Conservation (phyloP, 441 rosid species). For the Bocquillonia castaneifolia region DNA sequence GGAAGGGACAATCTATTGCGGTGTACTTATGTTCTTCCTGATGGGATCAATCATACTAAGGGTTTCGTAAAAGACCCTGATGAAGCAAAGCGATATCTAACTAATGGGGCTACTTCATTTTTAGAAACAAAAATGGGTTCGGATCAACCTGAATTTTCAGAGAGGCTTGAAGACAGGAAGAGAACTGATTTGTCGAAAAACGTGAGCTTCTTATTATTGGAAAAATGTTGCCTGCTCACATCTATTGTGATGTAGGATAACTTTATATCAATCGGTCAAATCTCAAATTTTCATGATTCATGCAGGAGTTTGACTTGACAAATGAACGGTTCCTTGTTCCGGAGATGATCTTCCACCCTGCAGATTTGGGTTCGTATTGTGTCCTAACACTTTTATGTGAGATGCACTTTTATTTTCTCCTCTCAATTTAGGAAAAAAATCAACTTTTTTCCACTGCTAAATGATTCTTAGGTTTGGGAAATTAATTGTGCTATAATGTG, state of each 20-base stretch:
- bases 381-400: neutral
- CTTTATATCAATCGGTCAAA: neutral
- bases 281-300: constrained; percentile 3
- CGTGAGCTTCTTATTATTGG: constrained; percentile 28
- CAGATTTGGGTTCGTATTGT: constrained; percentile 71
- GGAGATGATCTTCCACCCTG: constrained; percentile 88
- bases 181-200: constrained; percentile 61
- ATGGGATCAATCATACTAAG: constrained; percentile 69
- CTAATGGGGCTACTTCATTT: constrained; percentile 25
- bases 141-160: constrained; percentile 32
- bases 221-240: neutral
- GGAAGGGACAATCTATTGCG: constrained; percentile 53
- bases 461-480: neutral
- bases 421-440: neutral
- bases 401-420: neutral
- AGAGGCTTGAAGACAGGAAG: constrained; percentile 41
- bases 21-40: constrained; percentile 84
- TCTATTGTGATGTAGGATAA: neutral
- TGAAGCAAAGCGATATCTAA: constrained; percentile 48
- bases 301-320: constrained; percentile 92
- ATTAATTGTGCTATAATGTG: neutral
- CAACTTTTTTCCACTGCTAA: neutral
- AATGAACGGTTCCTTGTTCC: constrained; percentile 93
- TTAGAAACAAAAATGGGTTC: constrained; percentile 21
- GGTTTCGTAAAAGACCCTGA: constrained; percentile 78